These are phyloP conservation scores for Diaporthe citriasiana DNA, from an alignment of 2,329 filamentous ascomycete genomes.

Conservation along the genomic window DNA sequence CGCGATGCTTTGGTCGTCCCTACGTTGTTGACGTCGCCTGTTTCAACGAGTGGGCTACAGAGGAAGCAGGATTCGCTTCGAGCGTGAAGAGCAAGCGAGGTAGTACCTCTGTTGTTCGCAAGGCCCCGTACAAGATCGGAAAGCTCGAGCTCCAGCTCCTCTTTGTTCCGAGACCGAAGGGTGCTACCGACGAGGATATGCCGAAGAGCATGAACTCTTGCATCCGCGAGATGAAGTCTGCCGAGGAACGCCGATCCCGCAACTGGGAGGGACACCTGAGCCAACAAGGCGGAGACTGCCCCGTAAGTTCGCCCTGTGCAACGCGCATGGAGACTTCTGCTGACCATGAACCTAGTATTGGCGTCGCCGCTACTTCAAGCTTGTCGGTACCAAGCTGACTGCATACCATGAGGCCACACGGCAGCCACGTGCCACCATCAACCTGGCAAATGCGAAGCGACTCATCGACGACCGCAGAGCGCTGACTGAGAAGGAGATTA, in stretches of 20 bases:
- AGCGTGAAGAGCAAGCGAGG: slow-evolving; percentile 96
- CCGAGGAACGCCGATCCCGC: slow-evolving; percentile 82
- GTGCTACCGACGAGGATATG: slow-evolving; percentile 92
- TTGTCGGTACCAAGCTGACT: slow-evolving; percentile 90
- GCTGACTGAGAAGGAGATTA: slow-evolving; percentile 86
- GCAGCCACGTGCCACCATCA: slow-evolving; percentile 96
- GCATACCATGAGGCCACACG: slow-evolving; percentile 96
- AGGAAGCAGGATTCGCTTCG: slow-evolving; percentile 82
- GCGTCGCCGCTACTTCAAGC: slow-evolving; percentile 97
- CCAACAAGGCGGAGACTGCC: slow-evolving; percentile 97
- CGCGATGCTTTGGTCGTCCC: slow-evolving; percentile 87
- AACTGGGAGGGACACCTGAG: slow-evolving; percentile 92
- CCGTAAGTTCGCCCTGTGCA: slow-evolving; percentile 73
- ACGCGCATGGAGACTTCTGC: slow-evolving; percentile 42
- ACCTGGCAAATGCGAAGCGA: slow-evolving; percentile 91
- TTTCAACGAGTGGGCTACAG: slow-evolving; percentile 98
- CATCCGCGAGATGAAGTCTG: slow-evolving; percentile 91
- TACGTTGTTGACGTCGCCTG: slow-evolving; percentile 91
- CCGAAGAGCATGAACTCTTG: slow-evolving; percentile 99
- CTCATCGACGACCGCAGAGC: slow-evolving; percentile 92
- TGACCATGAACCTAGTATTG: slow-evolving; percentile 79
- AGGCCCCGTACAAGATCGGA: slow-evolving; percentile 96
- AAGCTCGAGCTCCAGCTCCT: slow-evolving; percentile 94
- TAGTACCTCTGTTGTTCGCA: slow-evolving; percentile 77
- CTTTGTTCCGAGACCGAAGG: slow-evolving; percentile 93